Evolutionary conservation across 805 yeast species (phyloP), one percentile per base, ranked within the genome.

Genomic region (Tetrapisispora fleetii): DNA sequence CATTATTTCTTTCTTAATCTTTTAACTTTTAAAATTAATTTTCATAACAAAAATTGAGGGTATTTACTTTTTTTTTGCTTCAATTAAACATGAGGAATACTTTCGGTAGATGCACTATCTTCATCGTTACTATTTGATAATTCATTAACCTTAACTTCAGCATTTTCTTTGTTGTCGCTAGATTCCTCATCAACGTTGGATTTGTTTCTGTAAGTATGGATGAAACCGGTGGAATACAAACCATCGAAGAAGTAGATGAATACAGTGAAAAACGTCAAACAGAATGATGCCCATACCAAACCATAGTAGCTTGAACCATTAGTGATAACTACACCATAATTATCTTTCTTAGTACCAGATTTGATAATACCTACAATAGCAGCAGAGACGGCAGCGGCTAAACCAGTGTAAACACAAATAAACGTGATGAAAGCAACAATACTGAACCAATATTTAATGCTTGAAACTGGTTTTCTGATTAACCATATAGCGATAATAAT

Each of bases 241-340:
- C 44, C 44, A 41, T 41, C 44, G 32, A 30, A 47, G 48, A 51
- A 50, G 18, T 44, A 46, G n/a, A 54, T 42, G 39, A 46, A 42
- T 35, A 60, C 55, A 14, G 54, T 50, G 14, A 63, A 37, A 39
- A 60, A 46, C 10, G 65, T 46, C 24, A 63, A 45, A 13, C 54
- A 46, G 47, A 64, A 64, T 2, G 63, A 59, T 18, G 63, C 49
- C 68, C 69, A 65, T 7, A 57, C 43, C 36, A 64, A 46, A 38
- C 67, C 68, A 38, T 51, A 48, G 48, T 53, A 58, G 8, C 66
- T 59, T 38, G 54, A 41, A 32, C 63, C 62, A 11, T 51, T 44
- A 9, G 49, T 54, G 47, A 58, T 57, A 30, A 51, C 49, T 21
- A 64, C 68, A 46, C 57, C 58, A 52, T 53, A 65, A 19, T 54